Percentiles rank a stretch among this genome's conserved stretches.
phyloP scores from a whole-genome alignment of 2,329 filamentous ascomycete genomes.

The Colletotrichum paranaense region DNA sequence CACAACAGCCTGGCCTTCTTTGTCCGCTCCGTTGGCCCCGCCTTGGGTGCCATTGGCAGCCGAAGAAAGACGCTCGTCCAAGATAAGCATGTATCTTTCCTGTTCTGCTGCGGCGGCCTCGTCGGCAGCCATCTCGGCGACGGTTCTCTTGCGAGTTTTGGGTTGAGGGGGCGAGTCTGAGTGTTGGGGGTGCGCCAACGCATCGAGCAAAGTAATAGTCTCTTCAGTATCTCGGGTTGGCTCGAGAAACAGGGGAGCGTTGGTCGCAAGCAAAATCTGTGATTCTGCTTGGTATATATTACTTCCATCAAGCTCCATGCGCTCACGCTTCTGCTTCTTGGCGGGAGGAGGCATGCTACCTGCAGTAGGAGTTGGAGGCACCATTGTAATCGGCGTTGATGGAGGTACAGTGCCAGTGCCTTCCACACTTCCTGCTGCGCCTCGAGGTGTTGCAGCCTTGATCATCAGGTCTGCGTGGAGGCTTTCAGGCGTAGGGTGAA shows the following conservation, averaged over 20 bases:
- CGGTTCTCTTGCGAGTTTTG: constrained; percentile 91
- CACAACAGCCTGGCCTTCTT: constrained; percentile 77
- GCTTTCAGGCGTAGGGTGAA: constrained; percentile 85
- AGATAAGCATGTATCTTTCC: constrained; percentile 91
- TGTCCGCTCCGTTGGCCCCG: constrained; percentile 70
- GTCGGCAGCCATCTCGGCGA: constrained; percentile 94
- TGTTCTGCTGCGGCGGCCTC: constrained; percentile 90
- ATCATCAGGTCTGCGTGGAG: constrained; percentile 81
- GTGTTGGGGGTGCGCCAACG: constrained; percentile 81
- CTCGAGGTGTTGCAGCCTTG: constrained; percentile 77
- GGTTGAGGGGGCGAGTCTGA: constrained; percentile 81
- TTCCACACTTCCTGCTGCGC: constrained; percentile 46
- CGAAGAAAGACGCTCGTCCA: constrained; percentile 83
- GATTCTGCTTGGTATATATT: constrained; percentile 82
- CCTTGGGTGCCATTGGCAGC: constrained; percentile 67
- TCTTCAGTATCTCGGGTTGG: constrained; percentile 77
- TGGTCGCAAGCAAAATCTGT: constrained; percentile 78
- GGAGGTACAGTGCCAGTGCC: constrained; percentile 68
- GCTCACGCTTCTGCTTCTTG: constrained; percentile 77
- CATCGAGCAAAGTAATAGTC: constrained; percentile 77
- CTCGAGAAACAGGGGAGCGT: constrained; percentile 80
- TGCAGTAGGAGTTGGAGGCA: constrained; percentile 72
- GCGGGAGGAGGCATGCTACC: constrained; percentile 69
- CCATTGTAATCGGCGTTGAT: constrained; percentile 71
- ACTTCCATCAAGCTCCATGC: constrained; percentile 79